Evolutionary conservation across 495 filamentous ascomycete species (phyloP).

Genomic region (Clohesyomyces aquaticus): DNA sequence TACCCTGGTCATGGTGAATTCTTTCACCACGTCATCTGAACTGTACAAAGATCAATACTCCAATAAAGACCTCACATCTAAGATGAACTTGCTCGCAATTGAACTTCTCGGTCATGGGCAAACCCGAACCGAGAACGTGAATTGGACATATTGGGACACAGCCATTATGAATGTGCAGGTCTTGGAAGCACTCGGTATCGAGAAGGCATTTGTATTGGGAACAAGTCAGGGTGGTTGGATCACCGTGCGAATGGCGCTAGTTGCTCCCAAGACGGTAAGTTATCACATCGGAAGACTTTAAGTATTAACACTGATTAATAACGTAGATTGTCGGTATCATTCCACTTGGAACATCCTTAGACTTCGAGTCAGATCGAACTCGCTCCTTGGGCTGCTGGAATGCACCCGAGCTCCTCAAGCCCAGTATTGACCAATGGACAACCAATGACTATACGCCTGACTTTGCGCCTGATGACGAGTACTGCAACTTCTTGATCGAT

Average conservation of each 20-base stretch:
- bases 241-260: constrained; percentile 56
- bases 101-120: constrained; percentile 58
- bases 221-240: constrained; percentile 67
- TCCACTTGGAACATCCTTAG: constrained; percentile 66
- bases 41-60: constrained; percentile 58
- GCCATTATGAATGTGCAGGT: constrained; percentile 57
- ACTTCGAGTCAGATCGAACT: constrained; percentile 60
- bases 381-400: constrained; percentile 63
- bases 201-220: constrained; percentile 61
- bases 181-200: constrained; percentile 57
- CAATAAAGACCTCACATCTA: constrained; percentile 51
- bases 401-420: constrained; percentile 48
- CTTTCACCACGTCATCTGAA: constrained; percentile 59
- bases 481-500: constrained; percentile 58
- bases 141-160: constrained; percentile 60
- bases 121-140: constrained; percentile 49
- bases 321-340: constrained; percentile 60
- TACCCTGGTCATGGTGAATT: constrained; percentile 62
- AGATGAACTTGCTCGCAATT: constrained; percentile 56
- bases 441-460: constrained; percentile 50
- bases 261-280: constrained; percentile 59
- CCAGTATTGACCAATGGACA: constrained; percentile 55
- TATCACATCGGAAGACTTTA: background rate
- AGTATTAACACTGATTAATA: background rate
- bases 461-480: constrained; percentile 60